A percentile compares a stretch with the other conserved stretches of the same genome.
These are phyloP conservation scores for Alternaria triticimaculans DNA, from an alignment of 2,329 filamentous ascomycete species.

Conservation along the genomic window DNA sequence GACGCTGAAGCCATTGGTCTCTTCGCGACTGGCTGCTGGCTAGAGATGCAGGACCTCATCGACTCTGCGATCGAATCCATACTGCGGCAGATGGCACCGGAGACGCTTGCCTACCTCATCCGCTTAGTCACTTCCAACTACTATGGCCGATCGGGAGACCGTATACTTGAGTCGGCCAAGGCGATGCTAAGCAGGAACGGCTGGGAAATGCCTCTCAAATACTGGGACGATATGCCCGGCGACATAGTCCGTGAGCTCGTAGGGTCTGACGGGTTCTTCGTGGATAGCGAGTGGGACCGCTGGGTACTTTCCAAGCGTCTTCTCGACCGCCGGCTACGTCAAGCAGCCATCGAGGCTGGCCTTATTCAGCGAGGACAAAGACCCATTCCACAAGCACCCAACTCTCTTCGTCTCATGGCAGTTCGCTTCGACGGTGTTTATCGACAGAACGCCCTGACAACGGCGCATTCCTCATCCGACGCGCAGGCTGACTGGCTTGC, in stretches of 20 bases:
- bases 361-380: constrained; percentile 54
- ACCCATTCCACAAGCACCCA: constrained; percentile 55
- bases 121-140: constrained; percentile 62
- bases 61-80: constrained; percentile 62
- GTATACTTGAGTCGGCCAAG: constrained; percentile 63
- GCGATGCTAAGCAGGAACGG: constrained; percentile 65
- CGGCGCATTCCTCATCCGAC: constrained; percentile 50
- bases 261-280: constrained; percentile 65
- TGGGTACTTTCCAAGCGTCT: constrained; percentile 63
- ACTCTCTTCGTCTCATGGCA: constrained; percentile 57
- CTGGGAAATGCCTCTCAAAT: constrained; percentile 61
- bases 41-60: constrained; percentile 64
- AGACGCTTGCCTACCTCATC: constrained; percentile 58
- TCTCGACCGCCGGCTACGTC: constrained; percentile 58
- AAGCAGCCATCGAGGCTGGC: constrained; percentile 56
- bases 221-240: constrained; percentile 65
- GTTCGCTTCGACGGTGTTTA: constrained; percentile 62
- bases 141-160: constrained; percentile 62
- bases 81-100: constrained; percentile 61
- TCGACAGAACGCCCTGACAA: constrained; percentile 52
- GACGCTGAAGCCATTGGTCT: constrained; percentile 61
- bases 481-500: constrained; percentile 57
- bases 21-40: constrained; percentile 64
- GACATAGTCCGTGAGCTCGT: constrained; percentile 66
- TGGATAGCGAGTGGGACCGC: constrained; percentile 64